Evolutionary conservation across 257 asterid species (phyloP).

Genomic region (Lavandula angustifolia): DNA sequence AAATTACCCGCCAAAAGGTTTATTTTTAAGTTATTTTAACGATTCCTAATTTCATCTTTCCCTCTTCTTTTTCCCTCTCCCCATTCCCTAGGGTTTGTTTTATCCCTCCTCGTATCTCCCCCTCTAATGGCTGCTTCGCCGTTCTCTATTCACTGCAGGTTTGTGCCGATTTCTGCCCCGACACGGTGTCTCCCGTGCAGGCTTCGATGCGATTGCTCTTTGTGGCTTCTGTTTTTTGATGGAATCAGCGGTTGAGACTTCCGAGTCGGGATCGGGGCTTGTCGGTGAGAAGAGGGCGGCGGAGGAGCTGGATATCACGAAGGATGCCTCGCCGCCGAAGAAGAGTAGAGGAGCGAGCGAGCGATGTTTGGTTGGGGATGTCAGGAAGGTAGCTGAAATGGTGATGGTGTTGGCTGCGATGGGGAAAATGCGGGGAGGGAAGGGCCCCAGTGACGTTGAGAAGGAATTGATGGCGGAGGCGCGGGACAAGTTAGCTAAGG

Average conservation of each 20-base stretch:
- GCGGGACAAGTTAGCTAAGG: slow-evolving; percentile 58
- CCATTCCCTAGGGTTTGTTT: slow-evolving; percentile 53
- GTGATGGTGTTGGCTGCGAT: slow-evolving; percentile 82
- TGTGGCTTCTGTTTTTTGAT: slow-evolving; percentile 35
- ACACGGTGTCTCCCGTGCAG: slow-evolving; percentile 42
- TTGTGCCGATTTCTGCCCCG: slow-evolving; percentile 23
- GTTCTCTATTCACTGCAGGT: slow-evolving; percentile 57
- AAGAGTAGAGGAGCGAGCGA: slow-evolving; percentile 36
- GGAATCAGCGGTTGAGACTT: slow-evolving; percentile 47
- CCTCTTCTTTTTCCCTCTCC: slow-evolving; percentile 30
- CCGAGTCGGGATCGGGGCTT: slow-evolving; percentile 42
- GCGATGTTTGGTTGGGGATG: slow-evolving; percentile 37
- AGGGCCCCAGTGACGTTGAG: slow-evolving; percentile 69
- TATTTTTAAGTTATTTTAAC: slow-evolving; percentile 40
- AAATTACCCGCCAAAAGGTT: slow-evolving; percentile 78
- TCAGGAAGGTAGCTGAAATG: slow-evolving; percentile 84
- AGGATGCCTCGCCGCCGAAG: slow-evolving; percentile 39
- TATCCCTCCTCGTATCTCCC: slow-evolving; percentile 29
- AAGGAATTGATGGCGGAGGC: slow-evolving; percentile 78
- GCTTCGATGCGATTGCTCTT: slow-evolving; percentile 19
- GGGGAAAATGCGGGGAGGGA: slow-evolving; percentile 96
- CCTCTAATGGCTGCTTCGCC: slow-evolving; percentile 46
- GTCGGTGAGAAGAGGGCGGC: slow-evolving; percentile 57
- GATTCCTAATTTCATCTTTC: slow-evolving; percentile 34
- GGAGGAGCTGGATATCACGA: slow-evolving; percentile 44